These are phyloP conservation scores for Talaromyces thailandensis DNA, from an alignment of 495 filamentous ascomycete species.

Conservation along the genomic window DNA sequence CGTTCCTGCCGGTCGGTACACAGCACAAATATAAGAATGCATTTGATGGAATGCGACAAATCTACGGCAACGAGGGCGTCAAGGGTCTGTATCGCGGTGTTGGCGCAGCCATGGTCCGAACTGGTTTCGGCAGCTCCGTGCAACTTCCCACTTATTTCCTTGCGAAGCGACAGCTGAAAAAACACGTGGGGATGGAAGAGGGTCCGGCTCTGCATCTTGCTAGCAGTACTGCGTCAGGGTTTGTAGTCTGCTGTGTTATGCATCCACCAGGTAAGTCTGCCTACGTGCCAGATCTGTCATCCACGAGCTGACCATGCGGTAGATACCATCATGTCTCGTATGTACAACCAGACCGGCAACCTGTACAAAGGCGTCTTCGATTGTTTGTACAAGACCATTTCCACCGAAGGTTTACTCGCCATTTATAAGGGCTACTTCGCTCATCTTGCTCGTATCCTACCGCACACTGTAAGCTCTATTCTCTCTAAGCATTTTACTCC, in stretches of 20 bases:
- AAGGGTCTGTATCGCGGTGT: constrained; percentile 82
- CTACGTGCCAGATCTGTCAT: background rate
- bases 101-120: constrained; percentile 91
- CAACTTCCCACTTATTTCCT: constrained; percentile 98
- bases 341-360: constrained; percentile 99
- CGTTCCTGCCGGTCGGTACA: constrained; percentile 90
- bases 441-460: constrained; percentile 86
- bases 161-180: constrained; percentile 76
- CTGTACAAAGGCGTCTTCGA: constrained; percentile 89
- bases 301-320: background rate
- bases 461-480: constrained; percentile 62
- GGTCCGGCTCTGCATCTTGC: constrained; percentile 82
- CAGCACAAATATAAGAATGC: constrained; percentile 90
- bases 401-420: constrained; percentile 82
- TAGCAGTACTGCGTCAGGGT: constrained; percentile 82
- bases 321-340: constrained; percentile 97
- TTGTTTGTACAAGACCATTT: constrained; percentile 82
- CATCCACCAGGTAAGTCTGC: constrained; percentile 74
- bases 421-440: constrained; percentile 98
- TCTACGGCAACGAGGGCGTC: constrained; percentile 69
- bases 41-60: constrained; percentile 69
- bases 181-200: constrained; percentile 80
- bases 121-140: constrained; percentile 88
- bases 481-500: background rate
- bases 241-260: constrained; percentile 97